These are phyloP conservation scores for Metarhizium robertsii DNA, from an alignment of 2,329 filamentous ascomycete genomes.

Conservation along the genomic window DNA sequence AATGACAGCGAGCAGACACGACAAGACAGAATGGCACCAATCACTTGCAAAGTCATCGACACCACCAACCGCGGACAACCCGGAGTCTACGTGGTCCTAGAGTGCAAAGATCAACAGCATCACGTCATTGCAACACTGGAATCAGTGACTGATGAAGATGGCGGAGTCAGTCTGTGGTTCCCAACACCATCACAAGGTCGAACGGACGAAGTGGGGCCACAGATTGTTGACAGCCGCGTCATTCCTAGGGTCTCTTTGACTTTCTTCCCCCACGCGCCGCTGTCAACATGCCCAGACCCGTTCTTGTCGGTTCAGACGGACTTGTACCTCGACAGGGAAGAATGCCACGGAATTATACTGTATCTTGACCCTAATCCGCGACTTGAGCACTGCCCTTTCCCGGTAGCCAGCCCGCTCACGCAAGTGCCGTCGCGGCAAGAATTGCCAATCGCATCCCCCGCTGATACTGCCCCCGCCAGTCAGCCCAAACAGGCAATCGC, in stretches of 20 bases:
- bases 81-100: not conserved
- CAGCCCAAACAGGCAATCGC: not conserved
- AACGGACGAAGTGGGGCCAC: not conserved
- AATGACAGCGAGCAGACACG: not conserved
- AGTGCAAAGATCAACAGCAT: not conserved
- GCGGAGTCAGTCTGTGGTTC: not conserved
- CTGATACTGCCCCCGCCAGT: not conserved
- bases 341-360: not conserved
- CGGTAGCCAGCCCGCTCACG: not conserved
- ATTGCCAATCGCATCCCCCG: not conserved
- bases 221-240: not conserved
- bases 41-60: not conserved
- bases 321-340: not conserved
- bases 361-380: not conserved
- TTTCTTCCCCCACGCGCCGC: not conserved
- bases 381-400: not conserved
- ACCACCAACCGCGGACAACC: not conserved
- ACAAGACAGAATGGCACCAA: conserved; percentile 3
- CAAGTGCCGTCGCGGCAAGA: not conserved
- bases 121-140: not conserved
- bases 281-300: not conserved
- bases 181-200: not conserved
- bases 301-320: not conserved
- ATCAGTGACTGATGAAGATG: not conserved
- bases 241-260: not conserved